These are phyloP conservation scores for Dryas octopetala DNA, from an alignment of 306 rosid species.

Conservation along the genomic window DNA sequence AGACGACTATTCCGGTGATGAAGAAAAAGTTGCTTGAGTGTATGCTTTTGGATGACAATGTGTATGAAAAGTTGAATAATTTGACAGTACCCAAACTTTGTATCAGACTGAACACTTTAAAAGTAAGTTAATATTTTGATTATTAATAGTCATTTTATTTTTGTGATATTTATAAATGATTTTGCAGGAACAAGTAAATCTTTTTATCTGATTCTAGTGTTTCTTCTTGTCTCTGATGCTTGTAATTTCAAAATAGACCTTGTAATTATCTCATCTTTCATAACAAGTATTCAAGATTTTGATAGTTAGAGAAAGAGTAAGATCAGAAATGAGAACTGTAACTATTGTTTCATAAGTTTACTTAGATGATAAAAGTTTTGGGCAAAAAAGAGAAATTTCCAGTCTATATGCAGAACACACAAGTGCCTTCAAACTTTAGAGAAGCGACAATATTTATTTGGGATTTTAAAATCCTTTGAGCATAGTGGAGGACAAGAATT, in stretches of 20 bases:
- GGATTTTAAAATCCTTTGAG: not conserved
- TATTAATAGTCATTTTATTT: constrained; percentile 3
- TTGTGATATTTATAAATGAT: not conserved
- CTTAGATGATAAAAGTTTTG: not conserved
- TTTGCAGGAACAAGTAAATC: constrained; percentile 2
- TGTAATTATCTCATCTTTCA: not conserved
- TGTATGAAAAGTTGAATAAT: constrained; percentile 36
- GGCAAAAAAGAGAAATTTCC: not conserved
- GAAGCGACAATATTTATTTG: not conserved
- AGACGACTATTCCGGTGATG: constrained; percentile 32
- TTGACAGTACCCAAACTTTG: constrained; percentile 54
- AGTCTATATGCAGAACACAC: not conserved
- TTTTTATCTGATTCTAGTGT: not conserved
- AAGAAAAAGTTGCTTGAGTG: constrained; percentile 45
- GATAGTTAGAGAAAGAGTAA: not conserved
- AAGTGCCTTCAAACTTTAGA: not conserved
- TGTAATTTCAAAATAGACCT: not conserved
- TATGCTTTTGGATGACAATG: constrained; percentile 40
- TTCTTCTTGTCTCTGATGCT: not conserved
- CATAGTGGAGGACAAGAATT: not conserved
- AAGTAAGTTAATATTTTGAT: constrained; percentile 34
- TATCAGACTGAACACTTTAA: constrained; percentile 50
- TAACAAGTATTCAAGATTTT: not conserved
- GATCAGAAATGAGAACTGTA: not conserved
- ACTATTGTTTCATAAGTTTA: not conserved